A percentile compares a stretch with the other conserved stretches of the same genome.
Conservation (phyloP, 139 green algal species). For the Marvania coccoides region DNA sequence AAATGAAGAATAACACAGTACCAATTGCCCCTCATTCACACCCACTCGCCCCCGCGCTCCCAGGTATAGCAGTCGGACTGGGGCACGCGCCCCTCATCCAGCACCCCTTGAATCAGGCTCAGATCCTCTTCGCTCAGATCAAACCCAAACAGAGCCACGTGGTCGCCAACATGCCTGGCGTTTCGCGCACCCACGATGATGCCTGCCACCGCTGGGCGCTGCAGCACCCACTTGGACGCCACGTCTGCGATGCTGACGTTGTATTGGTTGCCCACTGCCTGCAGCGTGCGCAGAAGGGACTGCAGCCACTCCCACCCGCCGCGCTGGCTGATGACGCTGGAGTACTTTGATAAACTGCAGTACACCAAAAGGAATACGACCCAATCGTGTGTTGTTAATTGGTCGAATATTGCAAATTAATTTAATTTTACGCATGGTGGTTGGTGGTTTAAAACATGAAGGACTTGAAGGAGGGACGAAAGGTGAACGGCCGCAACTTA, state of each 20-base stretch:
- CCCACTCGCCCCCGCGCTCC: conserved; percentile 56
- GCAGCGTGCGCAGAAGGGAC: conserved; percentile 24
- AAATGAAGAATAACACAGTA: too few species aligned
- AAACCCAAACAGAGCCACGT: conserved; percentile 54
- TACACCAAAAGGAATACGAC: too few species aligned
- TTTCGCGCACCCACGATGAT: conserved; percentile 74
- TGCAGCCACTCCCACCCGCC: conserved; percentile 80
- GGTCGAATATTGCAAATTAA: too few species aligned
- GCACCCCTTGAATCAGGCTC: conserved; percentile 49
- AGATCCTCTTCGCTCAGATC: conserved; percentile 50
- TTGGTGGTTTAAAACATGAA: too few species aligned
- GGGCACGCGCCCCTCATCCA: conserved; percentile 33
- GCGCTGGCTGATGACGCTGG: conserved; percentile 44
- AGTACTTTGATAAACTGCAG: conserved; percentile 80
- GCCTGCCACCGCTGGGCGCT: conserved; percentile 32
- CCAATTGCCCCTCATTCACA: too few species aligned
- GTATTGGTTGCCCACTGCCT: conserved; percentile 47
- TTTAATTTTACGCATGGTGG: too few species aligned
- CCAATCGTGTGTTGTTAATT: too few species aligned
- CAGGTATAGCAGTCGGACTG: conserved; percentile 65
- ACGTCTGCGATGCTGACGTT: conserved; percentile 62
- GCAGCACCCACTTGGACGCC: conserved; percentile 70
- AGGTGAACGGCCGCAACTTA: too few species aligned
- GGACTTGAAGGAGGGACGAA: too few species aligned
- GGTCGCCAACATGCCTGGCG: conserved; percentile 53